phyloP scores from a whole-genome alignment of 805 yeast species.

The Metschnikowia lachancei region DNA sequence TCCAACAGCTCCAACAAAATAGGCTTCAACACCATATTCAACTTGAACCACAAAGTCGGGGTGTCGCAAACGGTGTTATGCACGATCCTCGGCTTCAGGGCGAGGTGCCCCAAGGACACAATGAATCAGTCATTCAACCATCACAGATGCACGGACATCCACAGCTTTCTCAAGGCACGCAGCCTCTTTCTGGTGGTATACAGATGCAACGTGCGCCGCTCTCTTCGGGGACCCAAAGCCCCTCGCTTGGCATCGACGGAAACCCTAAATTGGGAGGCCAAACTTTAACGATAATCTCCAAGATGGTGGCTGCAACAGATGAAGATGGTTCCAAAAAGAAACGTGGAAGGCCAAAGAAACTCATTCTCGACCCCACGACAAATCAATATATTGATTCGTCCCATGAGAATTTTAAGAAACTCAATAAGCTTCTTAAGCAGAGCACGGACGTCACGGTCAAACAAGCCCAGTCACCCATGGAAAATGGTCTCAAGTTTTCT shows the following conservation, averaged over 20 bases:
- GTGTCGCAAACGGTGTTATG: neutral
- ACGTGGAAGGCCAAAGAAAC: constrained; percentile 43
- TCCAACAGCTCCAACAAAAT: neutral
- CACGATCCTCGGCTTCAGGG: constrained; percentile 8
- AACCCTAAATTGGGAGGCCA: neutral
- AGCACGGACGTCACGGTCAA: constrained; percentile 6
- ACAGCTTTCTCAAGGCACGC: neutral
- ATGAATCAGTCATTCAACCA: constrained; percentile 1
- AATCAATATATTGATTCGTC: constrained; percentile 40
- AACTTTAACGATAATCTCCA: constrained; percentile 8
- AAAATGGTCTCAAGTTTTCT: constrained; percentile 12
- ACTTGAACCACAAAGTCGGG: constrained; percentile 9
- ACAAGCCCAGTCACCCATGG: constrained; percentile 8
- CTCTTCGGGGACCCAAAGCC: neutral
- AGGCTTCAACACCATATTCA: constrained; percentile 9
- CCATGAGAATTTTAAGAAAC: constrained; percentile 41
- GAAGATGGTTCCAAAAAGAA: constrained; percentile 28
- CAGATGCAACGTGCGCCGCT: constrained; percentile 5
- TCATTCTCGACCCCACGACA: constrained; percentile 42
- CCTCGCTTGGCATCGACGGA: neutral
- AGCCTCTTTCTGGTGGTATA: neutral
- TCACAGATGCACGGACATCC: constrained; percentile 1
- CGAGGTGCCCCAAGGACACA: constrained; percentile 4
- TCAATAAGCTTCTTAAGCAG: constrained; percentile 31
- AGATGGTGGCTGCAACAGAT: constrained; percentile 10